Base-by-base conservation (phyloP, 164 flowering plant genomes). In the Magnolia officinalis region DNA sequence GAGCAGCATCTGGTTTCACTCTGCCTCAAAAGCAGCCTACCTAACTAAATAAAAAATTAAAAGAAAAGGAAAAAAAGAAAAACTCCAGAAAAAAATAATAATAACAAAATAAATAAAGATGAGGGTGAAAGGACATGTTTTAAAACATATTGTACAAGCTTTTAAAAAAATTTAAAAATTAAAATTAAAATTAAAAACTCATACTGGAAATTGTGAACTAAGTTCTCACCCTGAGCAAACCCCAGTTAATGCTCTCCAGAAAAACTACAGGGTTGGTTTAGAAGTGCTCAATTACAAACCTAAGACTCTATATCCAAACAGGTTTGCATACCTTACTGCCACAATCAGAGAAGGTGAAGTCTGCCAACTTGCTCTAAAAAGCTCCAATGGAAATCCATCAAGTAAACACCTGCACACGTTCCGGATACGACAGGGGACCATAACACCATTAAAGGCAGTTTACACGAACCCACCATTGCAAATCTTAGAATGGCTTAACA, bases 361-460 rank as follows among this genome's bases (percentile, higher is more conserved):
- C 79, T 70, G 73, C 63, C 72, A 75, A 73, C 63, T 65, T 77
- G 74, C 72, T 76, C 76, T 69, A 71, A 63, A 72, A 76, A 78
- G 79, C 80, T 80, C 80, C 82, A 76, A 80, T 14, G 78, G 67
- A 76, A 70, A 72, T 75, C 83, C 78, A 77, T 45, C 77, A 68
- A 24, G 50, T 51, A 75, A 67, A 77, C 67, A 90, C 92, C 94
- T 92, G 97, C 94, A 90, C 79, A 83, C 80, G 82, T 77, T 78
- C 76, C 71, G 81, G 80, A 84, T 74, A 80, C 83, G 79, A 87
- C 84, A 80, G 77, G 77, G 83, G 80, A 82, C 89, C 81, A 83
- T 68, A 79, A 79, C 81, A 79, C 81, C 80, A 82, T 78, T 21
- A 84, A 85, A 81, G 65, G 63, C 52, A 79, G 82, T 75, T 61